Evolutionary conservation across 352 stramenopile genomes (phyloP), one percentile per base, ranked within the genome.

Genomic region (Blastocystis sp.): DNA sequence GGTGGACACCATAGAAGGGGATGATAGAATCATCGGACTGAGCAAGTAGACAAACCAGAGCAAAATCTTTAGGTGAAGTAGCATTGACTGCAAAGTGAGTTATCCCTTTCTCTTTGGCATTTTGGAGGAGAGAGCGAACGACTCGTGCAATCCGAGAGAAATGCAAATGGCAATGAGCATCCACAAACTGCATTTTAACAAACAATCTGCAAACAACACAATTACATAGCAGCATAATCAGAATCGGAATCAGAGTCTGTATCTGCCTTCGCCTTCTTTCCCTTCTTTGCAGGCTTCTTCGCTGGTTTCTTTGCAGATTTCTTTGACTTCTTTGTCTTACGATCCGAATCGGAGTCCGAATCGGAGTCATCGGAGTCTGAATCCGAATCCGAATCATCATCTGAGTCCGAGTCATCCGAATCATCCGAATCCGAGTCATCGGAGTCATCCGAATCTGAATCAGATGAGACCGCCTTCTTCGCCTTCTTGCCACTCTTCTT

Each of bases 151-250:
- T 59, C 50, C 68, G 11, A 1, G 8, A 1, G 37, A 79, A 79
- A 41, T 79, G 68, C 8, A 79, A 47, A 62, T 79, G 68, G 50
- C 68, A 79, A 79, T 79, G 68, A 0, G 20, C n/a, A 79, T 79
- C 68, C 9, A 79, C 47, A 24, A 79, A 79, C 26, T 30, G 68
- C 68, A 79, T 79, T 79, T 56, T 79, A 24, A 50, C 11, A 79
- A 63, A 55, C 65, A 76, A 76, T 20, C 11, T 13, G 39, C 43
- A 55, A n/a, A 76, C 34, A 43, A 76, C 65, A 76, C 11, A 59
- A n/a, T 76, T 88, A 87, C 63, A 87, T 76, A 78, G 55, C 76
- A 87, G 76, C 76, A 30, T 87, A 87, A 87, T 87, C 76, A 55
- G 76, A 87, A 24, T 87, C 76, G 8, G 76, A 87, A 76, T 82